Evolutionary conservation across 768 basidiomycete species (phyloP).

Genomic region (Podaxis sp.): DNA sequence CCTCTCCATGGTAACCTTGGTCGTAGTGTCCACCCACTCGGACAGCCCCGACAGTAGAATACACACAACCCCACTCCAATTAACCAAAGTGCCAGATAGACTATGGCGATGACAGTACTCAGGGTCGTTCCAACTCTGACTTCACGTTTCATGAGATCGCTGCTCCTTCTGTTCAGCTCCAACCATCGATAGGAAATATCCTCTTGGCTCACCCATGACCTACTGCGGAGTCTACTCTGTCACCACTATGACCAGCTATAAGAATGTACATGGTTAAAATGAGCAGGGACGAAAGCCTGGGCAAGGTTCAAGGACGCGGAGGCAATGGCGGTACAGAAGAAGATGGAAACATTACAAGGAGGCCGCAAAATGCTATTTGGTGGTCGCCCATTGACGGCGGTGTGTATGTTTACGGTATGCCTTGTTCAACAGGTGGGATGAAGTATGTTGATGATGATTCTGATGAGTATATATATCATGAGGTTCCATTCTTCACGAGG

Average conservation of each 20-base stretch:
- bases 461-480: neutral
- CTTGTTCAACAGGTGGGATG: neutral
- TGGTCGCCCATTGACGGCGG: neutral
- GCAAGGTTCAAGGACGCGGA: neutral
- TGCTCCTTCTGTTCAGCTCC: neutral
- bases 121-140: slow-evolving; percentile 1
- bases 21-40: neutral
- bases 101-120: slow-evolving; percentile 3
- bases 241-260: neutral
- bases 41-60: neutral
- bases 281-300: neutral
- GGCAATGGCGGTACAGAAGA: neutral
- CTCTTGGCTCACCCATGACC: neutral
- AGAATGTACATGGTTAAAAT: neutral
- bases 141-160: neutral
- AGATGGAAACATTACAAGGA: neutral
- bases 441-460: neutral
- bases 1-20: slow-evolving; percentile 2
- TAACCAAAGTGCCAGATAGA: slow-evolving; percentile 5
- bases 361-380: neutral
- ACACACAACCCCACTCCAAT: neutral
- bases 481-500: neutral
- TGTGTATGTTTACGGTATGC: neutral
- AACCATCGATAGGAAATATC: neutral
- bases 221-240: neutral